Evolutionary conservation across 257 asterid genomes (phyloP).

Genomic region (Fraxinus cuspidata): DNA sequence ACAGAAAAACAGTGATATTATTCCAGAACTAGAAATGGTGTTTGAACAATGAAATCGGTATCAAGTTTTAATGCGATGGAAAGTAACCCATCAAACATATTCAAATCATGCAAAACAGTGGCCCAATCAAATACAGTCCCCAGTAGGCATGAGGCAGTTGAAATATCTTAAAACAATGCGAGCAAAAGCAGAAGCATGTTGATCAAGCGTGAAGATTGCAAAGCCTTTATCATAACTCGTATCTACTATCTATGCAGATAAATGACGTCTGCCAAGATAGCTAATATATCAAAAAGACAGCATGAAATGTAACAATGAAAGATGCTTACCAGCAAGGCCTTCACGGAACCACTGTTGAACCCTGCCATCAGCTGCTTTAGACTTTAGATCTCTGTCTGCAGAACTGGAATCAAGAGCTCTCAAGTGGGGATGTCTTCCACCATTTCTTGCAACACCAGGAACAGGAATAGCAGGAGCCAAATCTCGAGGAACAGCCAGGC

Average conservation of each 20-base stretch:
- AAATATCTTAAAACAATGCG: too few species aligned
- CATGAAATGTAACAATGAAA: not conserved
- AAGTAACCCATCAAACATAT: not conserved
- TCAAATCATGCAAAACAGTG: not conserved
- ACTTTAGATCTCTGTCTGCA: constrained; percentile 51
- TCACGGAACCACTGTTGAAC: constrained; percentile 97
- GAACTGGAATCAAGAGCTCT: constrained; percentile 67
- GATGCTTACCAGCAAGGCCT: constrained; percentile 83
- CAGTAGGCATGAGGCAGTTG: not conserved
- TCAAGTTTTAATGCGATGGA: not conserved
- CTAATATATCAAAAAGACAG: constrained; percentile 6
- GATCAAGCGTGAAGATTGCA: not conserved
- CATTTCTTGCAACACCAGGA: constrained; percentile 56
- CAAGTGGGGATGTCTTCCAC: constrained; percentile 46
- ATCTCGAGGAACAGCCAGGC: constrained; percentile 67
- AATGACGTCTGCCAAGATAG: not conserved
- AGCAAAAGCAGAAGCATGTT: not conserved
- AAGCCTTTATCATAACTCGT: not conserved
- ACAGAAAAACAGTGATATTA: not conserved
- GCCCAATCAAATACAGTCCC: not conserved
- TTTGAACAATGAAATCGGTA: not conserved
- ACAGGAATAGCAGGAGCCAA: constrained; percentile 52
- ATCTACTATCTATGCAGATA: constrained; percentile 14
- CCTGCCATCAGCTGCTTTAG: constrained; percentile 70
- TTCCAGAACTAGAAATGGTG: not conserved